Conservation (phyloP, 805 yeast genomes). For the Saturnispora ahearnii region DNA sequence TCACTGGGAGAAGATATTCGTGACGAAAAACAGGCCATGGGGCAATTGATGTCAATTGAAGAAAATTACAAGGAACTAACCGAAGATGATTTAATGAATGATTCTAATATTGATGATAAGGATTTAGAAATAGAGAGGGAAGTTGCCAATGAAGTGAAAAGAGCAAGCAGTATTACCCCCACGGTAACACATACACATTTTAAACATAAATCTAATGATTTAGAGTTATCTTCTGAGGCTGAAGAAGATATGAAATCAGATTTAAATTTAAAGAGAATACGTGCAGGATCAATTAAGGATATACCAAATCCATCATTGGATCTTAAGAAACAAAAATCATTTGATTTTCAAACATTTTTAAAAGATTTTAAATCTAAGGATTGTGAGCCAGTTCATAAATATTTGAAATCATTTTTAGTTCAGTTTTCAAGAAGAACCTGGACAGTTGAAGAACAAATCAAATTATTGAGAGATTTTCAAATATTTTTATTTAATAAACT, state of each 20-base stretch:
- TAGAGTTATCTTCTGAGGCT: neutral
- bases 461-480: constrained; percentile 70
- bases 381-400: constrained; percentile 86
- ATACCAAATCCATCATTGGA: constrained; percentile 26
- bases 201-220: neutral
- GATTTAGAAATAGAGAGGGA: constrained; percentile 8
- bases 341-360: constrained; percentile 80
- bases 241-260: neutral
- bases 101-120: neutral
- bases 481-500: constrained; percentile 59
- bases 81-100: neutral
- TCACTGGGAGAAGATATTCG: constrained; percentile 4
- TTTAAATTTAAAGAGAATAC: neutral
- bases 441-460: constrained; percentile 69
- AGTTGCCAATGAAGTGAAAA: constrained; percentile 10
- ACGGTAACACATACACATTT: neutral
- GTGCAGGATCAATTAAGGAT: constrained; percentile 12
- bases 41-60: neutral
- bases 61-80: neutral
- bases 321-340: constrained; percentile 31
- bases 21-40: constrained; percentile 1
- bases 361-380: constrained; percentile 57
- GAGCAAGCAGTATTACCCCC: neutral
- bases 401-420: constrained; percentile 71
- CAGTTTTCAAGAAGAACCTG: constrained; percentile 67